These are phyloP conservation scores for Prunus salicina DNA, from an alignment of 306 rosid genomes.

Conservation along the genomic window DNA sequence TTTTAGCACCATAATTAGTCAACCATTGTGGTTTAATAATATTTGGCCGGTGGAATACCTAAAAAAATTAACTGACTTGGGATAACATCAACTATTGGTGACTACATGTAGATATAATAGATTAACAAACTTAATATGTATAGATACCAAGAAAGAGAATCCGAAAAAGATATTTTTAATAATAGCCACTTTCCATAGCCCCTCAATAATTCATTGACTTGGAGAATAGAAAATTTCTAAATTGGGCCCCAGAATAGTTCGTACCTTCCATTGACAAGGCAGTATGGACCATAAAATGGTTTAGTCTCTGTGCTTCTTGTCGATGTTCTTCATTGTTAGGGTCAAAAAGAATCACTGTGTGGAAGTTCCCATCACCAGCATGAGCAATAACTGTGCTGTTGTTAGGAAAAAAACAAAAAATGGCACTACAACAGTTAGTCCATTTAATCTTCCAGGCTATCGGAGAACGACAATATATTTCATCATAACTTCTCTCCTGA, in stretches of 20 bases:
- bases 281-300: constrained; percentile 79
- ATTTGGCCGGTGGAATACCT: background rate
- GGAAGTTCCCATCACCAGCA: constrained; percentile 99
- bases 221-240: background rate
- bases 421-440: background rate
- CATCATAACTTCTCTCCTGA: background rate
- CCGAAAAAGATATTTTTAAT: background rate
- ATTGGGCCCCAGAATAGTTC: background rate
- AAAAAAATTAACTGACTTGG: constrained; percentile 5
- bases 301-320: constrained; percentile 77
- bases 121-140: background rate
- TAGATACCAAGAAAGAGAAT: background rate
- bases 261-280: constrained; percentile 90
- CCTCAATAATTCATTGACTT: background rate
- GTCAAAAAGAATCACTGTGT: constrained; percentile 72
- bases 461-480: background rate
- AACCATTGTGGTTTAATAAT: background rate
- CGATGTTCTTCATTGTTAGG: constrained; percentile 67
- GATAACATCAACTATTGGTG: constrained; percentile 1
- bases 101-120: background rate
- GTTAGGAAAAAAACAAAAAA: constrained; percentile 24
- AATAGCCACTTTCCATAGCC: background rate
- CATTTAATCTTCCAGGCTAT: background rate
- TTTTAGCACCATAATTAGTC: constrained; percentile 22
- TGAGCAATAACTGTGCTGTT: constrained; percentile 85